Conservation (phyloP, 2,329 filamentous ascomycete genomes). For the Trichophyton benhamiae region DNA sequence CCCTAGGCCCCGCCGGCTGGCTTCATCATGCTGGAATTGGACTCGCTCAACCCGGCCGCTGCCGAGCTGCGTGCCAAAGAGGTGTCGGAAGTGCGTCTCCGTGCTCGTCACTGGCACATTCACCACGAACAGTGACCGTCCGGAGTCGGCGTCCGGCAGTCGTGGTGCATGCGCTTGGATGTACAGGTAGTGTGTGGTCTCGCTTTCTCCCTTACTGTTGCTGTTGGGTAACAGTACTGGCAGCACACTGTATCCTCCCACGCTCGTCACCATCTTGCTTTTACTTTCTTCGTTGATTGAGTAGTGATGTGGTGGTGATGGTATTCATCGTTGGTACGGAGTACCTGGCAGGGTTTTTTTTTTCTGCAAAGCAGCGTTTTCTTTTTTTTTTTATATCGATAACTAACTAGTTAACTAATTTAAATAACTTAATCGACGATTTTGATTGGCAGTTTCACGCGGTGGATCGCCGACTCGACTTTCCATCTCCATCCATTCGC, state of each 20-base stretch:
- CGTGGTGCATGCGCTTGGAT: conserved; percentile 72
- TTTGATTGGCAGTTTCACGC: background rate
- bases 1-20: no score
- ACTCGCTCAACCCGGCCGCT: conserved; percentile 67
- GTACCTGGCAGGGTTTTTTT: background rate
- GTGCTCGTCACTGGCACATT: conserved; percentile 81
- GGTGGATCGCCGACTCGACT: background rate
- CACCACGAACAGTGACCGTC: conserved; percentile 75
- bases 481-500: background rate
- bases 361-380: background rate
- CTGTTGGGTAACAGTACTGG: conserved; percentile 47
- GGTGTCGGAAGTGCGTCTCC: conserved; percentile 57
- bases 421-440: no score
- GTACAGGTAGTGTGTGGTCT: conserved; percentile 71
- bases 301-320: background rate
- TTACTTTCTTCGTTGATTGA: background rate
- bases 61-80: conserved; percentile 64
- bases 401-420: background rate
- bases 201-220: conserved; percentile 40
- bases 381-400: background rate
- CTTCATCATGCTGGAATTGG: conserved; percentile 49
- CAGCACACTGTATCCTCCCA: conserved; percentile 56
- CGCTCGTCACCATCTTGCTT: conserved; percentile 19
- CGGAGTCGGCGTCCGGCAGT: conserved; percentile 58
- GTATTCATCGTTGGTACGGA: background rate